Conservation (phyloP, 805 yeast genomes). For the Cyberlindnera xylosilytica region DNA sequence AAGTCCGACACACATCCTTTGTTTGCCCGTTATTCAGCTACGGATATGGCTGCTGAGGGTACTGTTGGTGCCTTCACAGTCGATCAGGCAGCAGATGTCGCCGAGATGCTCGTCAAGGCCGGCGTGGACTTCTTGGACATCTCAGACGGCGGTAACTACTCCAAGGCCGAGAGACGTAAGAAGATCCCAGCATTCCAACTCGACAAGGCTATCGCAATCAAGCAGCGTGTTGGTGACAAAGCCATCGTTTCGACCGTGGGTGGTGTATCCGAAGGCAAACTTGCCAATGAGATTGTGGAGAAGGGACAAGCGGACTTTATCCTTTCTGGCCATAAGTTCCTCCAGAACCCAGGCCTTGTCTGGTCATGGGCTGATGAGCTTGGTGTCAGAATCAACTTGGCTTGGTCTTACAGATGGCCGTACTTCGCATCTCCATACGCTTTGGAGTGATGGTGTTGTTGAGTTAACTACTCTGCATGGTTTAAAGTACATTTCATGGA, state of each 20-base stretch:
- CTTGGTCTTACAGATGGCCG: constrained; percentile 34
- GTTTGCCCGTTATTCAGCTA: constrained; percentile 29
- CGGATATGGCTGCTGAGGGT: constrained; percentile 15
- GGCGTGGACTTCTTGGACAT: constrained; percentile 54
- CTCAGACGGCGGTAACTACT: constrained; percentile 50
- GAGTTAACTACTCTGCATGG: too few species aligned
- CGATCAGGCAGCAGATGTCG: constrained; percentile 30
- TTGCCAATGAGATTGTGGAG: constrained; percentile 40
- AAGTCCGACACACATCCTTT: constrained; percentile 44
- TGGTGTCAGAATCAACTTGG: constrained; percentile 38
- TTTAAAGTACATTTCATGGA: too few species aligned
- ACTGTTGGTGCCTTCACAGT: constrained; percentile 21
- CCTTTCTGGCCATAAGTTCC: constrained; percentile 43
- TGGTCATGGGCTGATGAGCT: constrained; percentile 50
- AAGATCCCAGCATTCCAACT: constrained; percentile 33
- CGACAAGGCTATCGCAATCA: constrained; percentile 39
- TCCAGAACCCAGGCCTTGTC: constrained; percentile 49
- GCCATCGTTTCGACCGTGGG: constrained; percentile 48
- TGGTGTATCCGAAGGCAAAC: constrained; percentile 32
- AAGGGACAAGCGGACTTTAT: constrained; percentile 45
- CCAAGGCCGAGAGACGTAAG: constrained; percentile 28
- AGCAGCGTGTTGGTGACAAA: constrained; percentile 41
- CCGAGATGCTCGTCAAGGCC: constrained; percentile 35
- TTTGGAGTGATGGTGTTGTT: too few species aligned
- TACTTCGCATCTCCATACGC: constrained; percentile 20